Percentiles rank a stretch among this genome's conserved stretches.
These are phyloP conservation scores for Fusarium palustre DNA, from an alignment of 2,329 filamentous ascomycete species.

Conservation along the genomic window DNA sequence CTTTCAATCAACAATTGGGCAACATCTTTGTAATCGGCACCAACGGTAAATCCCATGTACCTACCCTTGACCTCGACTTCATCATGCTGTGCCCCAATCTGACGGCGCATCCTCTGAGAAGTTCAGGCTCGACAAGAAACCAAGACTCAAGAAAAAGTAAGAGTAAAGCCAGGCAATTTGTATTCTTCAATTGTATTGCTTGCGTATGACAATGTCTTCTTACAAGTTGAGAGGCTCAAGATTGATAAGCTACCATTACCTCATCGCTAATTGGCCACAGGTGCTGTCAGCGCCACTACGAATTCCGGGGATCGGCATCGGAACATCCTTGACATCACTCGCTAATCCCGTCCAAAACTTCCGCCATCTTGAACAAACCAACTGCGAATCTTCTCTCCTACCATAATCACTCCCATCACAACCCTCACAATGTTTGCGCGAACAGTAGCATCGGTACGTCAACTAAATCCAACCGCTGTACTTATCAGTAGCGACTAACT, in stretches of 20 bases:
- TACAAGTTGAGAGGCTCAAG: neutral
- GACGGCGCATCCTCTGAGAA: too few species aligned
- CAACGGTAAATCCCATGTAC: neutral
- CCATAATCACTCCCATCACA: slow-evolving; percentile 30
- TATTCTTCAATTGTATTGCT: neutral
- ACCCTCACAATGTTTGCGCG: slow-evolving; percentile 44
- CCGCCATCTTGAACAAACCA: slow-evolving; percentile 23
- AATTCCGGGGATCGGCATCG: slow-evolving; percentile 33
- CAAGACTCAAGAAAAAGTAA: neutral
- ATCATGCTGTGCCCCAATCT: too few species aligned
- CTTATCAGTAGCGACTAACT: slow-evolving; percentile 12
- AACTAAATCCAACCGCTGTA: neutral
- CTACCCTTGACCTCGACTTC: neutral
- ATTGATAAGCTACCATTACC: slow-evolving; percentile 31
- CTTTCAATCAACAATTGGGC: neutral
- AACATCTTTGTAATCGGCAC: neutral
- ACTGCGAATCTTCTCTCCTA: slow-evolving; percentile 14
- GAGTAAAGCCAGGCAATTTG: neutral
- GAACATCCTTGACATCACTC: slow-evolving; percentile 47
- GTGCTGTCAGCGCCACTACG: slow-evolving; percentile 22
- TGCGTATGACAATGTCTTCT: neutral
- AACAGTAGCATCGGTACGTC: slow-evolving; percentile 45
- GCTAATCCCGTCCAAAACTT: slow-evolving; percentile 39
- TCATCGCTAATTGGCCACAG: slow-evolving; percentile 36
- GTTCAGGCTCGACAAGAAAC: rapidly evolving